Conservation (phyloP, 345 rosid genomes). For the Gossypium anomalum region DNA sequence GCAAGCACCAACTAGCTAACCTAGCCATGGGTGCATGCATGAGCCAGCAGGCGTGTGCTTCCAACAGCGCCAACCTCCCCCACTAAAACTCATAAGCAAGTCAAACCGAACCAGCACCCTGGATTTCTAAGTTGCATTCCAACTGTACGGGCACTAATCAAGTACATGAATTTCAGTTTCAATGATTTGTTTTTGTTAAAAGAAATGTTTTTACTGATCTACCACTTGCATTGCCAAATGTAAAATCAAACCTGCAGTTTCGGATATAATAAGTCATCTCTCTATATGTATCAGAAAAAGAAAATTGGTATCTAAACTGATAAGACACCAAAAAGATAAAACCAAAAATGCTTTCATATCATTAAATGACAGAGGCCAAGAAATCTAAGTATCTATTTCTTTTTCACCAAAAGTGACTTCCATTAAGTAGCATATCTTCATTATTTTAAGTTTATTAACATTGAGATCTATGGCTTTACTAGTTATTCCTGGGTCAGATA, state of each 20-base stretch:
- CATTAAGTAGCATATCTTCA: background rate
- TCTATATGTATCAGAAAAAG: background rate
- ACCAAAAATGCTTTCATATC: background rate
- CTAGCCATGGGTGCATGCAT: background rate
- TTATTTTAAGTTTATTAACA: constrained; percentile 1
- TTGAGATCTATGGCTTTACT: background rate
- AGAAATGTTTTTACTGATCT: background rate
- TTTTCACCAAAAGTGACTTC: background rate
- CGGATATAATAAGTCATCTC: background rate
- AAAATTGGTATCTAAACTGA: background rate
- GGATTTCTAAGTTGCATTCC: constrained; percentile 10
- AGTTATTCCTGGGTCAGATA: constrained; percentile 3
- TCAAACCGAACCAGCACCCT: background rate
- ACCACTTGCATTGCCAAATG: background rate
- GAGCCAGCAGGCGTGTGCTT: background rate
- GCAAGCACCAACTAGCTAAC: background rate
- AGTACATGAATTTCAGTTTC: background rate
- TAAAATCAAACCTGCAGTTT: background rate
- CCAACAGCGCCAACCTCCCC: background rate
- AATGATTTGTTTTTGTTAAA: background rate
- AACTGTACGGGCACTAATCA: constrained; percentile 11
- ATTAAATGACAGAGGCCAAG: background rate
- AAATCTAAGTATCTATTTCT: constrained; percentile 3
- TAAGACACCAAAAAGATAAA: background rate
- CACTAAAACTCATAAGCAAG: background rate